These are phyloP conservation scores for Kluyveromyces sp. DNA, from an alignment of 1,139 yeast species.

Conservation along the genomic window DNA sequence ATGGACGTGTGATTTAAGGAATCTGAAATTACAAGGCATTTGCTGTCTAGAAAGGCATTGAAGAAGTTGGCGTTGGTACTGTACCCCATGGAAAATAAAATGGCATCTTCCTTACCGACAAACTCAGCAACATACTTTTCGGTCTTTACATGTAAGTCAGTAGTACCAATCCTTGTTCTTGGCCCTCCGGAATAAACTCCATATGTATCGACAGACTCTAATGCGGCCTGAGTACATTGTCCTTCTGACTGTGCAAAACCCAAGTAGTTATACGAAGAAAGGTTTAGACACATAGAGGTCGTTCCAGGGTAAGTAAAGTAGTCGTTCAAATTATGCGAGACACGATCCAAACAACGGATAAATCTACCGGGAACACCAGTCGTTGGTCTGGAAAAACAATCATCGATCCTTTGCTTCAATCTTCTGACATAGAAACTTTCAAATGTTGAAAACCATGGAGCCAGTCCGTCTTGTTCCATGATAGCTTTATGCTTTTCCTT, in stretches of 20 bases:
- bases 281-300: conserved; percentile 69
- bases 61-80: conserved; percentile 94
- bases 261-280: conserved; percentile 85
- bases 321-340: conserved; percentile 52
- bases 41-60: conserved; percentile 73
- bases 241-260: conserved; percentile 98
- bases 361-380: conserved; percentile 96
- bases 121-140: conserved; percentile 77
- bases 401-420: conserved; percentile 82
- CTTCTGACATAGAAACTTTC: conserved; percentile 92
- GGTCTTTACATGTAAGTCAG: conserved; percentile 66
- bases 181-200: conserved; percentile 82
- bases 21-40: conserved; percentile 87
- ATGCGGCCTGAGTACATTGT: conserved; percentile 75
- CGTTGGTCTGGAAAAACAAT: conserved; percentile 91
- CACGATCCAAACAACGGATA: conserved; percentile 73
- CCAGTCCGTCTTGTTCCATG: conserved; percentile 79
- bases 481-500: conserved; percentile 60
- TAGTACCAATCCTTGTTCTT: conserved; percentile 66
- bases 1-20: conserved; percentile 94
- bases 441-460: conserved; percentile 92
- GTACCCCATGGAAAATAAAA: conserved; percentile 88
- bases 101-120: conserved; percentile 85
- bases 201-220: conserved; percentile 52
- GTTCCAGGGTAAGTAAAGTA: conserved; percentile 65